Conservation (phyloP, 2,329 filamentous ascomycete species). For the Camptophora hylomeconis region DNA sequence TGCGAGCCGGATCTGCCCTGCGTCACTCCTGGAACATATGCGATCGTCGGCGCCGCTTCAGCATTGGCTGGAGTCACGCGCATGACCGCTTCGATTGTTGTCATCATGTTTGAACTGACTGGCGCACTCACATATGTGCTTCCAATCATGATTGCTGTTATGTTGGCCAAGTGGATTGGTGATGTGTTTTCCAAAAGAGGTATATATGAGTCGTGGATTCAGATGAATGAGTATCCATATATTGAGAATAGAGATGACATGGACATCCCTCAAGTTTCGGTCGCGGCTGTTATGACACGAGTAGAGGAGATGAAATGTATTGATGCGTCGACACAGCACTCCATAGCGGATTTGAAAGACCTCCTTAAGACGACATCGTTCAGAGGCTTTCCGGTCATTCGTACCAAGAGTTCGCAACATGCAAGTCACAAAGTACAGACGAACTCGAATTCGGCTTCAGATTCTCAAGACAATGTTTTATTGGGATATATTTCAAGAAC, state of each 20-base stretch:
- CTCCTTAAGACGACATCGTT: conserved; percentile 64
- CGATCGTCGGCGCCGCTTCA: conserved; percentile 87
- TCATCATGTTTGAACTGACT: conserved; percentile 98
- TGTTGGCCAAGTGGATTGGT: conserved; percentile 96
- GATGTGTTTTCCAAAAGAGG: conserved; percentile 85
- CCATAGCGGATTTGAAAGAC: conserved; percentile 58
- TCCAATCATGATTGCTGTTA: conserved; percentile 97
- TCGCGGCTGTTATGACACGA: conserved; percentile 81
- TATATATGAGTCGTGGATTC: conserved; percentile 98
- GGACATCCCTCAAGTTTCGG: conserved; percentile 67
- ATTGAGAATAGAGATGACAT: conserved; percentile 79
- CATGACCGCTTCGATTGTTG: conserved; percentile 96
- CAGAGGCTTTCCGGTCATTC: conserved; percentile 82
- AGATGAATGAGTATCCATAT: conserved; percentile 89
- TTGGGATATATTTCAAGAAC: conserved; percentile 89
- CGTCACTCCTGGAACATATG: conserved; percentile 88
- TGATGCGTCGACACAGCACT: conserved; percentile 67
- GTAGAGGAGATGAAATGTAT: conserved; percentile 84
- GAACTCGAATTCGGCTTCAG: conserved; percentile 36
- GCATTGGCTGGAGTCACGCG: conserved; percentile 87
- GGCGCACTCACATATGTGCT: conserved; percentile 92
- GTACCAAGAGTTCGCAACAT: conserved; percentile 4
- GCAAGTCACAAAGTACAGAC: not conserved
- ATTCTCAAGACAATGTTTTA: conserved; percentile 58
- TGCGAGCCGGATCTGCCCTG: conserved; percentile 81